Base-by-base conservation (phyloP, 2,329 filamentous ascomycete species). In the Xylariaceae sp. region DNA sequence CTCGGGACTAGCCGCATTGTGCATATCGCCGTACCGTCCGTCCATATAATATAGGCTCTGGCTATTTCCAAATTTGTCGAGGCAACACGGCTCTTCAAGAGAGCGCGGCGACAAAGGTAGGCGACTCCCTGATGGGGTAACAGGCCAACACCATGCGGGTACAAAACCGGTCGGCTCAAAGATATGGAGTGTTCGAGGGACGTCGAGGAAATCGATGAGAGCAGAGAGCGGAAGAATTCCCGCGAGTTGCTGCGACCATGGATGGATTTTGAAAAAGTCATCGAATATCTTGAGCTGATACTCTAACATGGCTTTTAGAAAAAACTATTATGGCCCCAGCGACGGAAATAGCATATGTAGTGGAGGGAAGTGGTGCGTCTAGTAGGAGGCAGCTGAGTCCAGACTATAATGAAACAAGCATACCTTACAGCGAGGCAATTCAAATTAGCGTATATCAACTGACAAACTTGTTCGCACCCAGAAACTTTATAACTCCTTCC, bases 51-150 rank as follows among this genome's bases (percentile, higher is more conserved):
- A 2, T n/a, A 47, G 13, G n/a, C 43, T 16, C 7, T 26, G 20
- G 43, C 43, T 47, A n/a, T 27, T 37, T 21, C 43, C 43, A 20
- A 47, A 47, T 20, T 37, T 36, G 32, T 47, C 43, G 43, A 47
- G 43, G n/a, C 43, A 37, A 29, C 43, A 47, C 4, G 30, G 30
- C 13, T 47, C 43, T 13, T 37, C 32, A 10, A 29, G 9, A 36
- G 30, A 2, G 43, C 32, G 30, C 23, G 30, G 20, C 6, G 30
- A 35, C 13, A 47, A 20, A 29, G 36, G 30, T 6, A 37, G n/a
- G 29, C 43, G 43, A 13, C 43, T 47, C 3, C 43, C 43, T 9
- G 43, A 36, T 13, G 43, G 43, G 11, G 43, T 47, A n/a, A 47
- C 15, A 7, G 43, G 43, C 43, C 43, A 47, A 20, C 43, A 47